phyloP scores from a whole-genome alignment of 1,139 yeast species.

The Suhomyces ambrosiae region DNA sequence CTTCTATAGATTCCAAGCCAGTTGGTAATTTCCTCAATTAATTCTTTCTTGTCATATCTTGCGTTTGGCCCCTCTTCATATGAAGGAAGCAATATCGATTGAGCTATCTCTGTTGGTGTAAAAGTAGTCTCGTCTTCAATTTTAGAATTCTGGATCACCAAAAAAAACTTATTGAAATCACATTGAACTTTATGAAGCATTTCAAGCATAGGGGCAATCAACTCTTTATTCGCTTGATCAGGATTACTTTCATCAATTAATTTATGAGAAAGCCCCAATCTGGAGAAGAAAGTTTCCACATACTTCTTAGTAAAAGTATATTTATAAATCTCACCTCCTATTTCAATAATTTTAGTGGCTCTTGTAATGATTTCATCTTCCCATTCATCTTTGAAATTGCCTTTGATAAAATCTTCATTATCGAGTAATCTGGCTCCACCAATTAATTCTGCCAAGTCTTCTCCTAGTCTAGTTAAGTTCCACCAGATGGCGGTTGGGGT shows the following conservation, averaged over 20 bases:
- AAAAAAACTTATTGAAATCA: conserved; percentile 81
- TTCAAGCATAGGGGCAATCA: conserved; percentile 65
- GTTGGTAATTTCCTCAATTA: conserved; percentile 30
- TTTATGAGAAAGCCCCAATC: conserved; percentile 63
- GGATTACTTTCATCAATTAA: conserved; percentile 40
- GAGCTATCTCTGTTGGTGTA: conserved; percentile 29
- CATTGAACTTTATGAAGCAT: conserved; percentile 61
- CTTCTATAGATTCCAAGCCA: conserved; percentile 46
- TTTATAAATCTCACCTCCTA: conserved; percentile 68
- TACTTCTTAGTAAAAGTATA: conserved; percentile 62
- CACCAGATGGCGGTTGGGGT: conserved; percentile 92
- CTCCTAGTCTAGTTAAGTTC: conserved; percentile 86
- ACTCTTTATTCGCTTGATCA: conserved; percentile 41
- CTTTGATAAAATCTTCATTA: conserved; percentile 34
- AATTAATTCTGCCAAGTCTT: conserved; percentile 75
- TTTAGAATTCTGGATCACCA: conserved; percentile 53
- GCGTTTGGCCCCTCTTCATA: conserved; percentile 25
- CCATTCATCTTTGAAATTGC: conserved; percentile 45
- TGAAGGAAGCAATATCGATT: conserved; percentile 31
- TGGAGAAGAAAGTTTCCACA: conserved; percentile 56
- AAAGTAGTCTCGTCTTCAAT: conserved; percentile 15
- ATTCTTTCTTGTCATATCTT: conserved; percentile 34
- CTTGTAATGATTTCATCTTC: conserved; percentile 56
- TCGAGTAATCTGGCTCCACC: conserved; percentile 61
- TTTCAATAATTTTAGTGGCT: conserved; percentile 67